Evolutionary conservation across 23 red algal genomes (phyloP).

Genomic region (Gracilaria domingensis): DNA sequence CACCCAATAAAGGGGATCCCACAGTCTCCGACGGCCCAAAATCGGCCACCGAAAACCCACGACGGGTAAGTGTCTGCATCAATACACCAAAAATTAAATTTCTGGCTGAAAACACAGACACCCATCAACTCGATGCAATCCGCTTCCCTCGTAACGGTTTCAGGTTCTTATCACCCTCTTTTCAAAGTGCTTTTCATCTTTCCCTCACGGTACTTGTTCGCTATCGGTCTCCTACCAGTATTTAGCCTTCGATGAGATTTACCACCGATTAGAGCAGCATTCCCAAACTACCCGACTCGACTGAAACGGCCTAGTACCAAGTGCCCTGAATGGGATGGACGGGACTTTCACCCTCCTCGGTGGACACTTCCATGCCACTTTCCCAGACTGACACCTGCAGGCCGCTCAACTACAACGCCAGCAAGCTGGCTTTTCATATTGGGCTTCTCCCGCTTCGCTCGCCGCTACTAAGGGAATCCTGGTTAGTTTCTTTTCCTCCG

Average conservation of each 20-base stretch:
- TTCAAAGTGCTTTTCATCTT: slow-evolving; percentile 88
- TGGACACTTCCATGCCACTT: slow-evolving; percentile 62
- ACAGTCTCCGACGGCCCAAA: slow-evolving; percentile 27
- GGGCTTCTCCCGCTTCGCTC: slow-evolving; percentile 95
- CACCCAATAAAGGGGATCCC: slow-evolving; percentile 57
- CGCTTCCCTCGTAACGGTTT: slow-evolving; percentile 87
- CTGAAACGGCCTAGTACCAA: slow-evolving; percentile 62
- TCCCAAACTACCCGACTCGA: slow-evolving; percentile 95
- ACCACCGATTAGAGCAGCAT: slow-evolving; percentile 97
- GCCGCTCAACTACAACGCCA: slow-evolving; percentile 60
- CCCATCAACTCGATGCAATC: slow-evolving; percentile 60
- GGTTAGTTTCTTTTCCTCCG: slow-evolving; percentile 96
- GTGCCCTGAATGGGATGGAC: slow-evolving; percentile 64
- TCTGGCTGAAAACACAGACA: slow-evolving; percentile 49
- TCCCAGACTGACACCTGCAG: slow-evolving; percentile 45
- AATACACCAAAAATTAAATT: slow-evolving; percentile 27
- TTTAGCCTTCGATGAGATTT: slow-evolving; percentile 97
- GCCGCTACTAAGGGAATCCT: slow-evolving; percentile 96
- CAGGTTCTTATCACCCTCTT: slow-evolving; percentile 90
- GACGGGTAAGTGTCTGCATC: slow-evolving; percentile 35
- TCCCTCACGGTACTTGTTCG: slow-evolving; percentile 96
- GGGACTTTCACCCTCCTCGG: slow-evolving; percentile 92
- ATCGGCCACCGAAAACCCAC: slow-evolving; percentile 46
- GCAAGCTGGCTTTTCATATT: slow-evolving; percentile 78
- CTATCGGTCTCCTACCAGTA: slow-evolving; percentile 92